Conservation (phyloP, 2,329 filamentous ascomycete species). For the Trichoderma sp. region DNA sequence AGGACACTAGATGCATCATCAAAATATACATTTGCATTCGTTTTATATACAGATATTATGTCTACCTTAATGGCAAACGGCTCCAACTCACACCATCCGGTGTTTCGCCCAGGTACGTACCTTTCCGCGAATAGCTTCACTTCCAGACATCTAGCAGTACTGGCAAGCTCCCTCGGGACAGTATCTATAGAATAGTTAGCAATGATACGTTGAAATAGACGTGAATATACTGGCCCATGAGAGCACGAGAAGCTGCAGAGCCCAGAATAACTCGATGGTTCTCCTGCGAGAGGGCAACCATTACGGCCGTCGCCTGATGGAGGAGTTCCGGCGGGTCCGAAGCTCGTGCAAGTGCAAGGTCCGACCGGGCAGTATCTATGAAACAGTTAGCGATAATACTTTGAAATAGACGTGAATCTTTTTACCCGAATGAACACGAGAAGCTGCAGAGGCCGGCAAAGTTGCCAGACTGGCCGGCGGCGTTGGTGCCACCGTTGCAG, state of each 20-base stretch:
- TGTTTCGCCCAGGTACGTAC: not conserved
- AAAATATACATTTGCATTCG: not conserved
- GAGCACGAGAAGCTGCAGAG: no score
- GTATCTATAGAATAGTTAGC: slow-evolving; percentile 32
- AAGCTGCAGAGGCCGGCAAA: slow-evolving; percentile 39
- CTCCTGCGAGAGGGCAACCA: slow-evolving; percentile 35
- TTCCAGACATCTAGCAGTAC: not conserved
- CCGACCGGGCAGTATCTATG: slow-evolving; percentile 34
- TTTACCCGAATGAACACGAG: no score
- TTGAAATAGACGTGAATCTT: no score
- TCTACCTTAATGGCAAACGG: not conserved
- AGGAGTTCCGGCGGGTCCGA: slow-evolving; percentile 32
- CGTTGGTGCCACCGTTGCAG: slow-evolving; percentile 31
- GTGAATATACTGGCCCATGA: fast-evolving
- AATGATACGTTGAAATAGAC: no score
- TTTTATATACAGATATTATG: not conserved
- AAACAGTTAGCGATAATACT: no score
- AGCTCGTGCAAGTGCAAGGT: slow-evolving; percentile 35
- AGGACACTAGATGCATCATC: not conserved
- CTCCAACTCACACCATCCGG: not conserved
- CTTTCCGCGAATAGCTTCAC: not conserved
- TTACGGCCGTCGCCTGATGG: slow-evolving; percentile 27
- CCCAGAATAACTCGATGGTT: slow-evolving; percentile 11
- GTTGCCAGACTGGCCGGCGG: slow-evolving; percentile 33
- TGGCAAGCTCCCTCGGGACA: slow-evolving; percentile 39